Evolutionary conservation across 305 asterid genomes (phyloP).

Genomic region (Fraxinus dipetala): DNA sequence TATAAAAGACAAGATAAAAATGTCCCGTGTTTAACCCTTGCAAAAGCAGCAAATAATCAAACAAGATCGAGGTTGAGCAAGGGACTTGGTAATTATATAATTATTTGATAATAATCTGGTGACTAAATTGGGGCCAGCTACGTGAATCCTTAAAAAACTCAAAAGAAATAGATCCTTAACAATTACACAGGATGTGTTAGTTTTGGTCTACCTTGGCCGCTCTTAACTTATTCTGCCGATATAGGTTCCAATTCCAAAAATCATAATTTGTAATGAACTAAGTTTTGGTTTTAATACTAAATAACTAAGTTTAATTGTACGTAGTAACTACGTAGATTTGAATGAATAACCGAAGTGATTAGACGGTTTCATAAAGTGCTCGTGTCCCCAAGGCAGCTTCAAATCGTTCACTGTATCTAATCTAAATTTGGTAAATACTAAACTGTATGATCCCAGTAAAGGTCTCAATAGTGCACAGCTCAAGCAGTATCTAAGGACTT

Average conservation of each 20-base stretch:
- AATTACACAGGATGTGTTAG: neutral
- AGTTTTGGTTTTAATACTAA: neutral
- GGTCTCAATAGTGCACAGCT: neutral
- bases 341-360: neutral
- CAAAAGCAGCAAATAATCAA: neutral
- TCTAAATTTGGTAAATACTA: neutral
- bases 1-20: neutral
- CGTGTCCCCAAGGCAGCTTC: neutral
- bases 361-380: neutral
- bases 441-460: neutral
- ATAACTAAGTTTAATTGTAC: neutral
- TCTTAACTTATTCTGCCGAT: neutral
- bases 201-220: neutral
- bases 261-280: neutral
- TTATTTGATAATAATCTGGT: neutral
- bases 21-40: neutral
- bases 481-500: slow-evolving; percentile 30
- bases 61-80: neutral
- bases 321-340: neutral
- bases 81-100: neutral
- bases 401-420: neutral
- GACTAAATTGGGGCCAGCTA: neutral
- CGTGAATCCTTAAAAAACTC: neutral
- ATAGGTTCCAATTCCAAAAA: neutral
- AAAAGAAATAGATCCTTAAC: neutral